Evolutionary conservation across 2,329 filamentous ascomycete genomes (phyloP).

Genomic region (Curvularia verruculosa): DNA sequence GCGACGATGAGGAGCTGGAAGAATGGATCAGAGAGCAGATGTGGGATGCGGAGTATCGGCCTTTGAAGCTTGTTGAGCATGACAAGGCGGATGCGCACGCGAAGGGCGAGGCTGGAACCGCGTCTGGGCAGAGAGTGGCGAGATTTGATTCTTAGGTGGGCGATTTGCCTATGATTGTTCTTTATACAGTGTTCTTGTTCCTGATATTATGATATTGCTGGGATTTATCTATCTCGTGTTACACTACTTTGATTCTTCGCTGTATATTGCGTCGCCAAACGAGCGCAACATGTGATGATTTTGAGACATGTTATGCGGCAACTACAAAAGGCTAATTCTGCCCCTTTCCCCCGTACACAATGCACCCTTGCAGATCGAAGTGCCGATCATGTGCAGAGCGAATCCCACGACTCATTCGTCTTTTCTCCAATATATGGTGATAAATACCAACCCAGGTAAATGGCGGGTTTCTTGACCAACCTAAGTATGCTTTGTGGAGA

Average conservation of each 20-base stretch:
- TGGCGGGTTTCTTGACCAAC: not conserved
- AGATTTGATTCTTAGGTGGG: slow-evolving; percentile 13
- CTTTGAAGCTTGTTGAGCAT: slow-evolving; percentile 62
- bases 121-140: slow-evolving; percentile 32
- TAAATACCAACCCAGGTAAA: not conserved
- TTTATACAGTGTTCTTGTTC: not conserved
- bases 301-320: not conserved
- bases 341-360: not conserved
- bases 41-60: slow-evolving; percentile 75
- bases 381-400: not conserved
- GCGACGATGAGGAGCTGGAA: slow-evolving; percentile 61
- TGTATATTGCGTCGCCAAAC: not conserved
- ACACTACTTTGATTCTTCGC: not conserved
- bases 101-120: slow-evolving; percentile 61
- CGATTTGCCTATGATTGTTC: no score
- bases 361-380: not conserved
- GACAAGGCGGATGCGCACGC: slow-evolving; percentile 63
- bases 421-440: not conserved
- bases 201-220: not conserved
- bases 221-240: not conserved
- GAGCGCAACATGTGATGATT: not conserved
- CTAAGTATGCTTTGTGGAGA: not conserved
- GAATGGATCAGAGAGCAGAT: slow-evolving; percentile 79
- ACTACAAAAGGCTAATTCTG: not conserved
- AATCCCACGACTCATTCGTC: not conserved